phyloP scores from a whole-genome alignment of 805 yeast genomes.

The Hanseniaspora mollemarum region DNA sequence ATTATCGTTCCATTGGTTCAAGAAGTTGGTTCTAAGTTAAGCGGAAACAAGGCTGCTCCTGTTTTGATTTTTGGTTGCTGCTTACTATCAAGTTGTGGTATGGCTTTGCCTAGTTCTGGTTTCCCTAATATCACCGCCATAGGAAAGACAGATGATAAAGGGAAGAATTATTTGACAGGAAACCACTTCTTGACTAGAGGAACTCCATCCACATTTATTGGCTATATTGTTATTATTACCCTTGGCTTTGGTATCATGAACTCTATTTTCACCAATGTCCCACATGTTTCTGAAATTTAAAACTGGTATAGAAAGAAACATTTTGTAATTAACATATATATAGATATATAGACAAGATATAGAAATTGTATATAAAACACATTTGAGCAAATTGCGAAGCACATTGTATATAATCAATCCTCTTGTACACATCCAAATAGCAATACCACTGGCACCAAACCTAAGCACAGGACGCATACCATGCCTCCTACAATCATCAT shows the following conservation, averaged over 20 bases:
- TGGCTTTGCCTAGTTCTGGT: conserved; percentile 95
- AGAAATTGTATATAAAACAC: too few species aligned
- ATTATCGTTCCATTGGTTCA: conserved; percentile 82
- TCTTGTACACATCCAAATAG: too few species aligned
- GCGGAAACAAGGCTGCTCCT: conserved; percentile 58
- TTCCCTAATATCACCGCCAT: conserved; percentile 98
- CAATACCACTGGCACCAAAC: too few species aligned
- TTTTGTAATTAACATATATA: background rate
- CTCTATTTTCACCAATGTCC: conserved; percentile 21
- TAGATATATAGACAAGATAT: too few species aligned
- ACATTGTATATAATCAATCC: too few species aligned
- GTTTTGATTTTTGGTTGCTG: conserved; percentile 37
- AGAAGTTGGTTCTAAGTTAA: conserved; percentile 65
- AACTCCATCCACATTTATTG: conserved; percentile 72
- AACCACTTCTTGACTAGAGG: conserved; percentile 78
- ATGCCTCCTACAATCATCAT: too few species aligned
- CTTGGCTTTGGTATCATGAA: conserved; percentile 72
- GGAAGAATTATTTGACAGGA: conserved; percentile 77
- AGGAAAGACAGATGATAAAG: conserved; percentile 82
- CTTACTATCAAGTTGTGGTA: conserved; percentile 77
- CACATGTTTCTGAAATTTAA: background rate
- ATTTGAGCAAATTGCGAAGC: too few species aligned
- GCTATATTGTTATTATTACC: conserved; percentile 59
- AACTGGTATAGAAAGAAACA: background rate
- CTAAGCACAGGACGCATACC: too few species aligned